These are phyloP conservation scores for Raffaelea arxii DNA, from an alignment of 2,329 filamentous ascomycete genomes.

Conservation along the genomic window DNA sequence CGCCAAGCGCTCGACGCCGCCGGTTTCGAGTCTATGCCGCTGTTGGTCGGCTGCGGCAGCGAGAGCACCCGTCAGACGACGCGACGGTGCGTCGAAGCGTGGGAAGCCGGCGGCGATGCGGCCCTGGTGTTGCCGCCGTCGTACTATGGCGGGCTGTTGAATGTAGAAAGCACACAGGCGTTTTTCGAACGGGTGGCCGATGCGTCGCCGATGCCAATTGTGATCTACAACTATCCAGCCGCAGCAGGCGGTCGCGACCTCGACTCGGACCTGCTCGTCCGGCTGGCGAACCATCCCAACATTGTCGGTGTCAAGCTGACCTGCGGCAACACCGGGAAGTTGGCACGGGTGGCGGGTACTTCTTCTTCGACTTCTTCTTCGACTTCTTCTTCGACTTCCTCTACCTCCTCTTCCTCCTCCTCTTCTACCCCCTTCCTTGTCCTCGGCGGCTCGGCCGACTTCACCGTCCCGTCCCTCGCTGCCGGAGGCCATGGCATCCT, in stretches of 20 bases:
- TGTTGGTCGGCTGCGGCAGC: conserved; percentile 68
- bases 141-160: conserved; percentile 64
- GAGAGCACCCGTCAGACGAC: conserved; percentile 67
- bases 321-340: conserved; percentile 60
- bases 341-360: conserved; percentile 52
- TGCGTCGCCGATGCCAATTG: conserved; percentile 52
- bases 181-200: conserved; percentile 59
- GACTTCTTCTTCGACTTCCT: neutral
- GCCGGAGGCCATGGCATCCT: conserved; percentile 64
- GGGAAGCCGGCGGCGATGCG: conserved; percentile 61
- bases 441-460: conserved; percentile 64
- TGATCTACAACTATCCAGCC: conserved; percentile 63
- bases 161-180: conserved; percentile 48
- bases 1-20: conserved; percentile 58
- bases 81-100: conserved; percentile 58
- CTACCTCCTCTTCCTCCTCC: neutral
- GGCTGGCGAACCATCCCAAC: conserved; percentile 51
- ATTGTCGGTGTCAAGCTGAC: conserved; percentile 62
- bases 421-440: conserved; percentile 43
- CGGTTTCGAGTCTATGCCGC: conserved; percentile 54
- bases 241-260: conserved; percentile 55
- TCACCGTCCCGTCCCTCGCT: conserved; percentile 57
- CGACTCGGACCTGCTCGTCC: conserved; percentile 51
- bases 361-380: conserved; percentile 30
- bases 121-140: conserved; percentile 66